These are phyloP conservation scores for Mycena vulgaris DNA, from an alignment of 768 basidiomycete genomes.

Conservation along the genomic window DNA sequence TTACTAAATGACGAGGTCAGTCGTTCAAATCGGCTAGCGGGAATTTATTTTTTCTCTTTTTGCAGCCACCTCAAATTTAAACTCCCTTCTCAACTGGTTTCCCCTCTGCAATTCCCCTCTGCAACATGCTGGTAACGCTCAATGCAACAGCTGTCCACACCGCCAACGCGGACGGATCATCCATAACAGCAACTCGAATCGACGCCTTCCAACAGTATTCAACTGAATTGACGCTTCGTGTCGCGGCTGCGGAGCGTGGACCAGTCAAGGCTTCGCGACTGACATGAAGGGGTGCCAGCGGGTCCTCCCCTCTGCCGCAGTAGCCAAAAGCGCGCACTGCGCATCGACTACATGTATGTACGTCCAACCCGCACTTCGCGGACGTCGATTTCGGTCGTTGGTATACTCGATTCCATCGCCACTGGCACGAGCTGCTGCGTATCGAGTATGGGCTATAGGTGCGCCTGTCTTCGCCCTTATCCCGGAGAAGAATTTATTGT, in stretches of 20 bases:
- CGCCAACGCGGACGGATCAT: neutral
- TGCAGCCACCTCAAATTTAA: neutral
- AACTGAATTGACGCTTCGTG: too few species aligned
- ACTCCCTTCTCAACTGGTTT: neutral
- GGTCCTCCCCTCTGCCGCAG: neutral
- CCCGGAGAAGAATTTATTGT: too few species aligned
- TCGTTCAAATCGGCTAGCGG: slow-evolving; percentile 39
- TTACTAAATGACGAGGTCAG: slow-evolving; percentile 30
- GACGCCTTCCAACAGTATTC: too few species aligned
- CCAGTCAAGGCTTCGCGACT: neutral
- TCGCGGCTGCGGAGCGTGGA: neutral
- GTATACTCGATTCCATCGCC: too few species aligned
- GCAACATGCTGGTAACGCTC: too few species aligned
- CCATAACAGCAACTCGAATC: too few species aligned
- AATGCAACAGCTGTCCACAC: too few species aligned
- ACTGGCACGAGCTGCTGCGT: too few species aligned
- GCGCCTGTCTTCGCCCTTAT: too few species aligned
- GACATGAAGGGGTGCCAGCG: slow-evolving; percentile 16
- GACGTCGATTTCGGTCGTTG: neutral
- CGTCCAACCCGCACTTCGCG: too few species aligned
- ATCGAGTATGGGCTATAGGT: too few species aligned
- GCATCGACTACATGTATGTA: neutral
- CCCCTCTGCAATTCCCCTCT: too few species aligned
- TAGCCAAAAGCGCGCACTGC: slow-evolving; percentile 18
- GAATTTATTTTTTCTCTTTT: slow-evolving; percentile 12